These are phyloP conservation scores for Juglanconis sp. DNA, from an alignment of 2,329 filamentous ascomycete genomes.

Conservation along the genomic window DNA sequence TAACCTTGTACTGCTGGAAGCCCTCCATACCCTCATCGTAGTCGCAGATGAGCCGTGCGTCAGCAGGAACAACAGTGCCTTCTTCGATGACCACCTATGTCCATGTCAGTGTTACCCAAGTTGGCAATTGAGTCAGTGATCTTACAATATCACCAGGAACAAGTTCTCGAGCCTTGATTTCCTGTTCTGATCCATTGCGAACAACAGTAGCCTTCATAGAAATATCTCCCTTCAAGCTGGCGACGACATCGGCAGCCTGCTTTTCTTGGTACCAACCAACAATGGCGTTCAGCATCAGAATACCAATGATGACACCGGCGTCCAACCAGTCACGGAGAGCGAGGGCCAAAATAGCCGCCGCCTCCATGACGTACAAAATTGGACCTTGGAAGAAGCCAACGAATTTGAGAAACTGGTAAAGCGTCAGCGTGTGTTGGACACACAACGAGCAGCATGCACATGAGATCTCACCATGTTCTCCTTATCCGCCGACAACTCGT, in stretches of 20 bases:
- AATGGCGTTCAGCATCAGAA: constrained; percentile 70
- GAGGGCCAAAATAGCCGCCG: constrained; percentile 69
- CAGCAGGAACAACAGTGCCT: constrained; percentile 67
- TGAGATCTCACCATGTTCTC: constrained; percentile 54
- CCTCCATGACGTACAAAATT: constrained; percentile 77
- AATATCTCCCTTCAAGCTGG: constrained; percentile 73
- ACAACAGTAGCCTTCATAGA: constrained; percentile 69
- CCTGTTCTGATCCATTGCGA: constrained; percentile 64
- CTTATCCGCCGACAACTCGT: constrained; percentile 72
- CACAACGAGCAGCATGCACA: background rate
- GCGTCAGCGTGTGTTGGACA: background rate
- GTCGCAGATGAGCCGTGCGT: constrained; percentile 69
- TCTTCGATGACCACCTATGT: constrained; percentile 65
- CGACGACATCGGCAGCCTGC: constrained; percentile 74
- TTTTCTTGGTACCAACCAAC: constrained; percentile 82
- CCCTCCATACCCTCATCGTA: constrained; percentile 61
- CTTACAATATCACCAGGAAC: constrained; percentile 73
- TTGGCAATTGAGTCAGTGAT: constrained; percentile 15
- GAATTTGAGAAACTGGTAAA: constrained; percentile 59
- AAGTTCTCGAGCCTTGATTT: constrained; percentile 70
- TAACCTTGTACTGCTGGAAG: constrained; percentile 27
- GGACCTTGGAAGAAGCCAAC: constrained; percentile 72
- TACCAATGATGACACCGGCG: constrained; percentile 74
- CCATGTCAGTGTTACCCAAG: constrained; percentile 1
- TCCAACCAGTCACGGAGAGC: constrained; percentile 76